These are phyloP conservation scores for Tritrichomonas musculus DNA, from an alignment of 208 protist species.

Conservation along the genomic window DNA sequence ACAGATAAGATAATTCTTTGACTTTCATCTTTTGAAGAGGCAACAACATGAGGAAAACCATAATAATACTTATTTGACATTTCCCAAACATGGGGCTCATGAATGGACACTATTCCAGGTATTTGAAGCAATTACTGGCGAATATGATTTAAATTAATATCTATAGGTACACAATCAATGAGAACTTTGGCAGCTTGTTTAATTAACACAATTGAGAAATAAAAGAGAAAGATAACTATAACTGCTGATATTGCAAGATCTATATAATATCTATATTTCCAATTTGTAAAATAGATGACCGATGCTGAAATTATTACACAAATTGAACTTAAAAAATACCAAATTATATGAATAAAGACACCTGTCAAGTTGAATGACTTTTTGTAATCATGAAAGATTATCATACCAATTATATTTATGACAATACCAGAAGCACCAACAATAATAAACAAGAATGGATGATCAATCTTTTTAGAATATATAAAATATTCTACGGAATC, in stretches of 20 bases:
- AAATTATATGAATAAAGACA: constrained; percentile 48
- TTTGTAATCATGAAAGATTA: constrained; percentile 15
- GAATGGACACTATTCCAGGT: constrained; percentile 35
- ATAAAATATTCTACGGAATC: constrained; percentile 37
- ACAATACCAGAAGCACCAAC: neutral
- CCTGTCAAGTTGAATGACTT: constrained; percentile 40
- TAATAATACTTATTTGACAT: constrained; percentile 33
- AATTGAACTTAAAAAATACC: constrained; percentile 44
- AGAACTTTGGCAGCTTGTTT: constrained; percentile 18
- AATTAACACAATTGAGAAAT: neutral
- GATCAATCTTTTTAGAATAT: neutral
- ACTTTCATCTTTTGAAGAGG: neutral
- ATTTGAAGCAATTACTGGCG: neutral
- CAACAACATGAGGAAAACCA: constrained; percentile 39
- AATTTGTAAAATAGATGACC: constrained; percentile 38
- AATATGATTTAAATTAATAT: constrained; percentile 31
- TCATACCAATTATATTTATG: neutral
- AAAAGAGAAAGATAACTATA: constrained; percentile 40
- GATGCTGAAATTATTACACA: constrained; percentile 41
- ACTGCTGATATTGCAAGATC: constrained; percentile 44
- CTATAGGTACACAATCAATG: constrained; percentile 33
- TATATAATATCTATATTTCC: constrained; percentile 17
- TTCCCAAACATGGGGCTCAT: constrained; percentile 52
- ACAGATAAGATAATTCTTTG: neutral
- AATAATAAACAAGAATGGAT: neutral